Percentiles rank a stretch among this genome's conserved stretches.
Conservation (phyloP, 2,329 filamentous ascomycete species). For the Fusarium humuli region DNA sequence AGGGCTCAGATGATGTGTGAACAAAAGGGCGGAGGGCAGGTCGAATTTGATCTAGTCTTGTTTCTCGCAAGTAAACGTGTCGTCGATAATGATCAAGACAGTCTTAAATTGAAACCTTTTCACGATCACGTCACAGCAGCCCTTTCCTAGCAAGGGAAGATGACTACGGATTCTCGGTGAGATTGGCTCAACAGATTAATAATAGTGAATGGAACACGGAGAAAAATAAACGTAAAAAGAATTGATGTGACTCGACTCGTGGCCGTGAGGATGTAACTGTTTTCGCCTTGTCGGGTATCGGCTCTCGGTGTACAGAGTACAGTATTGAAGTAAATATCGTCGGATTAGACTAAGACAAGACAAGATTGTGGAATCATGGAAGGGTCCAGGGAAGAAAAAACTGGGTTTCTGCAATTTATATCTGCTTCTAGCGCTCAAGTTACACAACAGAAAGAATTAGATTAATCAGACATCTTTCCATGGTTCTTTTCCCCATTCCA, state of each 20-base stretch:
- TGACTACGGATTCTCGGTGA: background rate
- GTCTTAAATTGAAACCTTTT: slow-evolving; percentile 31
- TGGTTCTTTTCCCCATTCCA: background rate
- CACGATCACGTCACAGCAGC: slow-evolving; percentile 40
- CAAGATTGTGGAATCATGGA: slow-evolving; percentile 32
- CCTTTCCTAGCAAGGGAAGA: slow-evolving; percentile 33
- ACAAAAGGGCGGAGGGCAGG: slow-evolving; percentile 28
- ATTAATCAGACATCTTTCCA: slow-evolving; percentile 7
- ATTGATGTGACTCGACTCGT: slow-evolving; percentile 33
- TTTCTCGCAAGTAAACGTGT: slow-evolving; percentile 15
- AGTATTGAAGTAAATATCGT: slow-evolving; percentile 8
- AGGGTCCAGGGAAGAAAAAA: slow-evolving; percentile 31
- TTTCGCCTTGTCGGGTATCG: slow-evolving; percentile 35
- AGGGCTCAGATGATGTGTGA: slow-evolving; percentile 35
- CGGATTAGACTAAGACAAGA: slow-evolving; percentile 21
- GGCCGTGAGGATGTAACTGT: slow-evolving; percentile 10
- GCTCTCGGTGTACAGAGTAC: slow-evolving; percentile 41
- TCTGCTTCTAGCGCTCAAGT: slow-evolving; percentile 17
- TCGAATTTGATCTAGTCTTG: slow-evolving; percentile 12
- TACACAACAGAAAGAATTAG: slow-evolving; percentile 13
- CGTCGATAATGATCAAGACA: slow-evolving; percentile 9
- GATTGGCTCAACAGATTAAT: slow-evolving; percentile 10
- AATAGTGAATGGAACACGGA: background rate
- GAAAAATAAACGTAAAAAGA: slow-evolving; percentile 35
- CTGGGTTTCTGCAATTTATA: slow-evolving; percentile 25